Evolutionary conservation across 75 land plant species (phyloP).

Genomic region (Cryptomeria japonica): DNA sequence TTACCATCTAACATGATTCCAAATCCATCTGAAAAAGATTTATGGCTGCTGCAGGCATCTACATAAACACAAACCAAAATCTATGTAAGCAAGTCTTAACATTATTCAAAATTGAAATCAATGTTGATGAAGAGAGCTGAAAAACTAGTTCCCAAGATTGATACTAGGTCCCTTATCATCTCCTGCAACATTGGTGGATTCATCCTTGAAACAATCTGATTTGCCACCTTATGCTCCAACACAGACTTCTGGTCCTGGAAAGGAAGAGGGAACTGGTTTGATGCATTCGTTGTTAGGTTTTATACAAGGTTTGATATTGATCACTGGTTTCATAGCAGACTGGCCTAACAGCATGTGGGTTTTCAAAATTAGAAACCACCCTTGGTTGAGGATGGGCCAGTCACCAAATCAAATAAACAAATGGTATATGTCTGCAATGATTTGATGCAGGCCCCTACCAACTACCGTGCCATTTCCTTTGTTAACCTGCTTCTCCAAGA

Average conservation of each 20-base stretch:
- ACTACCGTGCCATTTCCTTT: too few relatives aligned
- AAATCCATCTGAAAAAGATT: neutral
- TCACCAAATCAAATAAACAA: neutral
- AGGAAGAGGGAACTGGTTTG: too few relatives aligned
- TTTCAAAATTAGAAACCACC: neutral
- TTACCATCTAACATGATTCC: neutral
- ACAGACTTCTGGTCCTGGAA: neutral
- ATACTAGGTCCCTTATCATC: neutral
- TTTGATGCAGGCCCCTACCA: too few relatives aligned
- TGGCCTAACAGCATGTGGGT: too few relatives aligned
- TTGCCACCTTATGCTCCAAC: neutral
- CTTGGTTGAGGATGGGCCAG: neutral
- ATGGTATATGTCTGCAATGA: too few relatives aligned
- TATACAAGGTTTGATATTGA: neutral
- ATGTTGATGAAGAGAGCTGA: neutral
- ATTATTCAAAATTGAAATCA: too few relatives aligned
- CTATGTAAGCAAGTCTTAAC: neutral
- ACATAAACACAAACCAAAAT: neutral
- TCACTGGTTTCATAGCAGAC: neutral
- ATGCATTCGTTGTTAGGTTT: too few relatives aligned
- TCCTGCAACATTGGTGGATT: neutral
- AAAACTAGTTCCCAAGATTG: neutral
- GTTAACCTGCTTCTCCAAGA: too few relatives aligned
- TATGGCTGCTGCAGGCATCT: neutral
- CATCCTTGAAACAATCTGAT: neutral